Percentiles rank a stretch among this genome's conserved stretches.
These are phyloP conservation scores for Cyathus striatus DNA, from an alignment of 768 basidiomycete species.

Conservation along the genomic window DNA sequence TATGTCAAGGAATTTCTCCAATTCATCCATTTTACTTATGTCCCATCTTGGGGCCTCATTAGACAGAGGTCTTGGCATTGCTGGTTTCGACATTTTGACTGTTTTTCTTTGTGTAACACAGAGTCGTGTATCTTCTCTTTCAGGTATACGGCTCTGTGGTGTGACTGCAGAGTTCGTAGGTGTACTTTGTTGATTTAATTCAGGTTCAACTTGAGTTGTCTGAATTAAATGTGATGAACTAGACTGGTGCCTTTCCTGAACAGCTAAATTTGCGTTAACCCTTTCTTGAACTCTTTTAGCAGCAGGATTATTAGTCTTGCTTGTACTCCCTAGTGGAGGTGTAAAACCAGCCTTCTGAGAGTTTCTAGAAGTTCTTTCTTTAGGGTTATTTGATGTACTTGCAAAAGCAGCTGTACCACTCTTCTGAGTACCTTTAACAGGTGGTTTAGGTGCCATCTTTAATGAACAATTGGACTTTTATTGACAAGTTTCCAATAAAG, in stretches of 20 bases:
- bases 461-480: not conserved
- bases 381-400: not conserved
- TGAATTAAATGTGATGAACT: not conserved
- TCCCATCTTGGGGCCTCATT: not conserved
- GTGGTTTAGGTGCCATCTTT: not conserved
- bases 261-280: not conserved
- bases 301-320: not conserved
- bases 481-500: not conserved
- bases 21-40: not conserved
- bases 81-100: not conserved
- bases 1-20: not conserved
- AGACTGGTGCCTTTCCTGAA: not conserved
- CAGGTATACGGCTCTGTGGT: no score
- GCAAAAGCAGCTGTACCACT: not conserved
- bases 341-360: not conserved
- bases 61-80: not conserved
- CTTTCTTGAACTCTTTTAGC: not conserved
- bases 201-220: not conserved
- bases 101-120: not conserved
- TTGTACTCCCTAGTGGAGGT: not conserved
- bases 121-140: no score
- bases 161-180: not conserved
- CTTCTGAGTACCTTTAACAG: not conserved
- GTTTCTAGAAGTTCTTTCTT: not conserved
- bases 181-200: not conserved